These are phyloP conservation scores for Salix suchowensis DNA, from an alignment of 345 rosid species.

Conservation along the genomic window DNA sequence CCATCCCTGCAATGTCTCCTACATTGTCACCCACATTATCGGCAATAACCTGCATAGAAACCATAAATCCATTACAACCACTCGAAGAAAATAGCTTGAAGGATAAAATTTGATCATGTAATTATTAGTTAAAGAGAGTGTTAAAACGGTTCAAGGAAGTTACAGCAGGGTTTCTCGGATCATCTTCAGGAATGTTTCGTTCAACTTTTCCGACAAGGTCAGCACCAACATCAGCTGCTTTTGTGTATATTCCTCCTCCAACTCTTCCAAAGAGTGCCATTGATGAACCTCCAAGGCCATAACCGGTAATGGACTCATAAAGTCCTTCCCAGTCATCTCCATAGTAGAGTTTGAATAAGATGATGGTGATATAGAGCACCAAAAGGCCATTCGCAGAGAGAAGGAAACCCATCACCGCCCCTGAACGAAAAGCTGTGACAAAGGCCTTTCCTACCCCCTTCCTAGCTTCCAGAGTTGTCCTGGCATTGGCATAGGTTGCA, in stretches of 20 bases:
- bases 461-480: conserved; percentile 65
- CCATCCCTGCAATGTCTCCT: conserved; percentile 76
- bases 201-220: conserved; percentile 71
- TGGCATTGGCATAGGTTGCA: conserved; percentile 65
- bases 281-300: conserved; percentile 62
- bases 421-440: conserved; percentile 54
- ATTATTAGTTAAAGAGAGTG: background rate
- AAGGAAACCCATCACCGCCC: conserved; percentile 72
- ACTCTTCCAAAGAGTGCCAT: conserved; percentile 74
- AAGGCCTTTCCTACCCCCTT: conserved; percentile 65
- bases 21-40: conserved; percentile 76
- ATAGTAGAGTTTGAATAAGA: conserved; percentile 53
- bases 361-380: conserved; percentile 51
- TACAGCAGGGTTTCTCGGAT: conserved; percentile 68
- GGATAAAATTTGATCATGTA: background rate
- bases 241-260: conserved; percentile 65
- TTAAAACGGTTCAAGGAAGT: background rate
- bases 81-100: background rate
- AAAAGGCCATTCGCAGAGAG: conserved; percentile 69
- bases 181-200: conserved; percentile 60
- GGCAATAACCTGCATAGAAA: conserved; percentile 51
- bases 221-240: conserved; percentile 71
- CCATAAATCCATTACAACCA: background rate
- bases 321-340: conserved; percentile 80
- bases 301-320: conserved; percentile 66